Base-by-base conservation (phyloP, 371 early-diverging fungal genomes). In the Mortierella polycephala region DNA sequence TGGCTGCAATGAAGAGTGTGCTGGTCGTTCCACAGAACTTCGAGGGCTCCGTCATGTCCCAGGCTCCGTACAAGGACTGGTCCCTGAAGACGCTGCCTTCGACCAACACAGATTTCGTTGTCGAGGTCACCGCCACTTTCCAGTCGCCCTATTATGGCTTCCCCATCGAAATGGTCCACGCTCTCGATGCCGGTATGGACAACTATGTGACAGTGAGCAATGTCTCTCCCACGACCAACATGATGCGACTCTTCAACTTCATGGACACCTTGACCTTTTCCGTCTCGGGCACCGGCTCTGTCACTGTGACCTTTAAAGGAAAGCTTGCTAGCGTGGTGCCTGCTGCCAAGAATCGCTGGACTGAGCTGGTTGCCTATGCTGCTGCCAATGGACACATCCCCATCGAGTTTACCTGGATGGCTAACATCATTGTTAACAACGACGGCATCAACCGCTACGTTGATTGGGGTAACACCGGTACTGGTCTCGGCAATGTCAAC, bases 101-200 rank as follows among this genome's bases (percentile, higher is more conserved):
- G 16, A 66, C 69, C 39, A 53, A 30, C 45, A 47, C 14, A 7
- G 62, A 64, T 23, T 12, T 40, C 14, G 20, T 51, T 7, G 53
- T 69, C 60, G 53, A 69, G 64, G 23, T 65, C 54, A 73, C 80
- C 5, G 73, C 56, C 39, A 79, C 73, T 44, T 73, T 79, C 73
- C 62, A 68, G 56, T 72, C 73, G 11, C 73, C 73, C 11, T 79
- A 79, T 57, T 79, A 79, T 18, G 80, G 80, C 20, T 60, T 30
- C 50, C 69, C 73, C 14, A 23, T 69, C 50, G 6, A 67, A 44
- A 20, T 79, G 56, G n/a, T 46, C 41, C 41, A 40, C 10, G 62
- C 57, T 47, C 53, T 55, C 18, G 46, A 45, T n/a, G 58, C 11
- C n/a, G 39, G 49, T 7, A 50, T 69, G 52, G 64, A 63, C 11